Conservation (phyloP, 768 basidiomycete genomes). For the Rhodotorula paludigena region DNA sequence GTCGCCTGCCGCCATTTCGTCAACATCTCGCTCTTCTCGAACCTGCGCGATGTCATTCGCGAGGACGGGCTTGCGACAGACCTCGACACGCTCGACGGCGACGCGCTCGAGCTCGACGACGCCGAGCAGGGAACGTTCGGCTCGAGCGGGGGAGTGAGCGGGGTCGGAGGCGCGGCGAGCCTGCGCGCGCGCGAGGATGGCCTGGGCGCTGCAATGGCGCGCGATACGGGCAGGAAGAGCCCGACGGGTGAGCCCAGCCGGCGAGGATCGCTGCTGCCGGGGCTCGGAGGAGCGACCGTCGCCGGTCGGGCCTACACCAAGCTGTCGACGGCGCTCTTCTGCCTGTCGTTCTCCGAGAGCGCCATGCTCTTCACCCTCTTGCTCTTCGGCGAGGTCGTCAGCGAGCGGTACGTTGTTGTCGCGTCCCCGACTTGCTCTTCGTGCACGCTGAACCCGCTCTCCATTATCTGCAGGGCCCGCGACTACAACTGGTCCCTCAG, state of each 20-base stretch:
- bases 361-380: slow-evolving; percentile 41
- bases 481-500: slow-evolving; percentile 43
- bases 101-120: slow-evolving; percentile 20
- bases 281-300: background rate
- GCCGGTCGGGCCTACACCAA: background rate
- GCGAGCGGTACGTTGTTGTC: slow-evolving; percentile 31
- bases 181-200: background rate
- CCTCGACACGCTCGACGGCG: slow-evolving; percentile 9
- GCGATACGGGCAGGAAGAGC: background rate
- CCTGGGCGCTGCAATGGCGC: background rate
- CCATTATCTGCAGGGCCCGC: slow-evolving; percentile 25
- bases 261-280: background rate
- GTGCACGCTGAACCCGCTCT: background rate
- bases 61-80: slow-evolving; percentile 22
- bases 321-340: slow-evolving; percentile 38
- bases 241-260: background rate
- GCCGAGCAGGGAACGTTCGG: slow-evolving; percentile 20
- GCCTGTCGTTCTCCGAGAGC: slow-evolving; percentile 42
- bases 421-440: too few species aligned
- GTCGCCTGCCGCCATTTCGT: slow-evolving; percentile 38
- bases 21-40: slow-evolving; percentile 37
- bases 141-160: background rate
- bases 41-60: slow-evolving; percentile 38
- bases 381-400: slow-evolving; percentile 39
- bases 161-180: background rate